Evolutionary conservation across 495 filamentous ascomycete genomes (phyloP).

Genomic region (Jackrogersella multiformis): DNA sequence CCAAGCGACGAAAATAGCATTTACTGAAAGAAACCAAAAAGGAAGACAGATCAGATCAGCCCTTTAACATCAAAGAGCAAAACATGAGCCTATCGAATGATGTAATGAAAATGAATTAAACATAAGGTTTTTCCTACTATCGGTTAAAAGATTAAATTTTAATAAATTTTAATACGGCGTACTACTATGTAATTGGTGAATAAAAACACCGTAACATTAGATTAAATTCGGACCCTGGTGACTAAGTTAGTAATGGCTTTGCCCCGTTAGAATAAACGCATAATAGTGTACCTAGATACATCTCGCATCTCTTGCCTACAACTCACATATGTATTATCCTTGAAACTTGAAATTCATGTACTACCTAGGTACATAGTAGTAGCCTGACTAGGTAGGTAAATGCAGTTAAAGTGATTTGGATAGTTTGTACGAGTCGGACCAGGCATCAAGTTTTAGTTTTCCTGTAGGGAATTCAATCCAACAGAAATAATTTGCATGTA

Average conservation of each 20-base stretch:
- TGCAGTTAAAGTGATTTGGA: too few relatives aligned
- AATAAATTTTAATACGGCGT: neutral
- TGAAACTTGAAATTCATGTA: too few relatives aligned
- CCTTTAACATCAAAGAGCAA: conserved; percentile 17
- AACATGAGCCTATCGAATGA: conserved; percentile 15
- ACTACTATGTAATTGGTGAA: neutral
- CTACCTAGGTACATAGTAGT: neutral
- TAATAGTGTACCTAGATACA: too few relatives aligned
- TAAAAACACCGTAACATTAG: neutral
- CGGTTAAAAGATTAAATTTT: neutral
- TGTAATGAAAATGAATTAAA: conserved; percentile 11
- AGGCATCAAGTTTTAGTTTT: too few relatives aligned
- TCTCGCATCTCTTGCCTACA: conserved; percentile 7
- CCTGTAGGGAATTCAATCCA: too few relatives aligned
- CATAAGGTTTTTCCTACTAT: conserved; percentile 14
- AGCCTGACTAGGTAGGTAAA: neutral
- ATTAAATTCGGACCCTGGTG: conserved; percentile 3
- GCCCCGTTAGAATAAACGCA: conserved; percentile 1
- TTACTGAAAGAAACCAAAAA: conserved; percentile 1
- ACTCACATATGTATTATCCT: neutral
- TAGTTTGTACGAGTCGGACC: conserved; percentile 11
- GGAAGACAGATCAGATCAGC: too few relatives aligned
- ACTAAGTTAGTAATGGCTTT: neutral
- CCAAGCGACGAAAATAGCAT: neutral
- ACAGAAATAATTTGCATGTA: too few relatives aligned